Percentiles rank a stretch among this genome's conserved stretches.
These are phyloP conservation scores for Aeschynomene evenia DNA, from an alignment of 306 rosid species.

Conservation along the genomic window DNA sequence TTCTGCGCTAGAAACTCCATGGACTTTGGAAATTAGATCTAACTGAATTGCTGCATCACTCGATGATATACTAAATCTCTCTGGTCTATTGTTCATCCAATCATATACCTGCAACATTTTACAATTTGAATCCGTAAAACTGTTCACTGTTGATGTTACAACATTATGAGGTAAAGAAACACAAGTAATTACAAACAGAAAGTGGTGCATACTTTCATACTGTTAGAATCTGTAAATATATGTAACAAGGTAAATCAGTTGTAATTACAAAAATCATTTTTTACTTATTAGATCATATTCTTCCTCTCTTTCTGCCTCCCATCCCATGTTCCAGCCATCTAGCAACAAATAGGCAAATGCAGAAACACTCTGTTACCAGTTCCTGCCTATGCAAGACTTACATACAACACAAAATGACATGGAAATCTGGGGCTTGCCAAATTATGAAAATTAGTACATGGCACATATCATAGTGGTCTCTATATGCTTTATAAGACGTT, in stretches of 20 bases:
- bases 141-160: constrained; percentile 9
- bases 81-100: constrained; percentile 84
- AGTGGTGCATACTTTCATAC: background rate
- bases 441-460: background rate
- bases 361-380: background rate
- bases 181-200: background rate
- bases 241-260: no score
- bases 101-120: constrained; percentile 64
- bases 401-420: background rate
- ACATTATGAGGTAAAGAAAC: constrained; percentile 4
- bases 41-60: constrained; percentile 89
- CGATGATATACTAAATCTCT: constrained; percentile 74
- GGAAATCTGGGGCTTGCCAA: background rate
- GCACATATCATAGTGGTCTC: no score
- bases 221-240: no score
- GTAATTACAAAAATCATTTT: no score
- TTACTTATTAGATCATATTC: no score
- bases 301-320: no score
- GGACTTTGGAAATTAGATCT: constrained; percentile 82
- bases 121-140: constrained; percentile 2
- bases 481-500: no score
- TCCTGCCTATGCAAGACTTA: background rate
- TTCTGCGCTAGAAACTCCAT: constrained; percentile 76
- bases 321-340: background rate
- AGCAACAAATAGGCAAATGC: background rate